A percentile compares a stretch with the other conserved stretches of the same genome.
Evolutionary conservation across 805 yeast genomes (phyloP).

Genomic region (Candida broadrunensis): DNA sequence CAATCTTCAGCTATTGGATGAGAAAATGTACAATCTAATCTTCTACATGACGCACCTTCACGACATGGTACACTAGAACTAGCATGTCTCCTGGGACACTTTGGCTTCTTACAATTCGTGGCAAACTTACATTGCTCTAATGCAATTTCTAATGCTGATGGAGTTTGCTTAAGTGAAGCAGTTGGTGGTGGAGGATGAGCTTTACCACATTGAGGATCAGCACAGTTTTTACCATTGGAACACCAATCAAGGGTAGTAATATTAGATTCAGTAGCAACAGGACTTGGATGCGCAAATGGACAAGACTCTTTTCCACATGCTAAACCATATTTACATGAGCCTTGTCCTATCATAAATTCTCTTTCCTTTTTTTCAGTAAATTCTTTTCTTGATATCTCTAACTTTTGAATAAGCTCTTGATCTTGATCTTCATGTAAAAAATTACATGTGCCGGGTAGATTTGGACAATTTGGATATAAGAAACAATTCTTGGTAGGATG

Average conservation of each 20-base stretch:
- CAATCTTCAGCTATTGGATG: conserved; percentile 82
- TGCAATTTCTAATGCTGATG: conserved; percentile 22
- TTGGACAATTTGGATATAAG: conserved; percentile 74
- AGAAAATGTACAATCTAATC: conserved; percentile 77
- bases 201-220: conserved; percentile 57
- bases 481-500: conserved; percentile 80
- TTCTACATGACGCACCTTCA: conserved; percentile 72
- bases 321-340: conserved; percentile 67
- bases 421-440: conserved; percentile 86
- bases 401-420: conserved; percentile 63
- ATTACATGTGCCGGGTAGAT: conserved; percentile 78
- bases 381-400: conserved; percentile 59
- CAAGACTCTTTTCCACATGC: conserved; percentile 76
- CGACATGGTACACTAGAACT: conserved; percentile 71
- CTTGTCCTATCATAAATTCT: conserved; percentile 7
- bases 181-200: conserved; percentile 85
- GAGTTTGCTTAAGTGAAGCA: conserved; percentile 10
- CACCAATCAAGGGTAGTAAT: conserved; percentile 76
- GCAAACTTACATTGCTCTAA: conserved; percentile 86
- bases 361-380: conserved; percentile 39
- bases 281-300: conserved; percentile 91
- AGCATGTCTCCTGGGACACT: conserved; percentile 86
- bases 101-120: conserved; percentile 66
- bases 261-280: conserved; percentile 71
- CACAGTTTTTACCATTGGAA: conserved; percentile 62